Evolutionary conservation across 305 asterid species (phyloP), one percentile per base, ranked within the genome.

Genomic region (Plantago coronopus): DNA sequence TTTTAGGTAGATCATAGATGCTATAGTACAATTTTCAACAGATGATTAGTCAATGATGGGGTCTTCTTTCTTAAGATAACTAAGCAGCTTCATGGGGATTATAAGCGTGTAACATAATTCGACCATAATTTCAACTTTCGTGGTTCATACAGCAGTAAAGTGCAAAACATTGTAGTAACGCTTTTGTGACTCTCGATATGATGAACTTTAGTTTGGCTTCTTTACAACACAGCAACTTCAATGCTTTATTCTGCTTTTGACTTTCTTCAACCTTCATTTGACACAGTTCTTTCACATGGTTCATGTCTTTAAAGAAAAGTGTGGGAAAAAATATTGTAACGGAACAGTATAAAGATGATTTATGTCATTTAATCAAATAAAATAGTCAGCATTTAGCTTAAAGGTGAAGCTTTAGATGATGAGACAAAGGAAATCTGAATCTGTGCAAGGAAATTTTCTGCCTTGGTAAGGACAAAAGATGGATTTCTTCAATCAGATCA

Each of bases 141-240:
- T 72, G 68, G 62, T 59, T 25, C 49, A 42, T 57, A 59, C 34
- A 63, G 71, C 57, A 51, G 40, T 59, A 76, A 79, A 76, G 80
- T 61, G 44, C 57, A 78, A 73, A n/a, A n/a, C n/a, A n/a, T n/a
- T 77, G 65, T 7, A 55, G 60, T 59, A 44, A 54, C 45, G 75
- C 95, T 85, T 89, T 84, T 78, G 80, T 78, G 74, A 71, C 63
- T 78, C 69, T 78, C 89, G 72, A 86, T 79, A 59, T 55, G 27
- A 54, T 55, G 34, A 54, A 67, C 83, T 83, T 82, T 83, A 69
- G 40, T 12, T 34, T 27, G 7, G 75, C 68, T 84, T 70, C 68
- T 79, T 81, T 81, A 72, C 69, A 73, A 74, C 58, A 53, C 58
- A 53, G 5, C 42, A 50, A 59, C 53, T 64, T 67, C 82, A 64